Conservation (phyloP, 257 asterid genomes). For the Nicotiana benthamiana region DNA sequence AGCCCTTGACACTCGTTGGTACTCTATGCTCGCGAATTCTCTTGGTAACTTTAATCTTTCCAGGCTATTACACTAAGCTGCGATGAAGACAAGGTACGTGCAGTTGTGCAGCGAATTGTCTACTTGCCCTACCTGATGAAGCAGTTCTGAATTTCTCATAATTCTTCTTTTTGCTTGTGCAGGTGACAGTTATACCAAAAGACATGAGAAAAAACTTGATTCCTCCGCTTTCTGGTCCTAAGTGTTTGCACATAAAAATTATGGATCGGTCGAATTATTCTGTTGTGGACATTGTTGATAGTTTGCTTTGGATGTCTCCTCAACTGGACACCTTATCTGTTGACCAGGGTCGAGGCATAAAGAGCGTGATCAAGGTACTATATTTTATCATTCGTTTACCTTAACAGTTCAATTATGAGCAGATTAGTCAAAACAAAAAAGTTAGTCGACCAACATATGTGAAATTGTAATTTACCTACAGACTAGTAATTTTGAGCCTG, state of each 20-base stretch:
- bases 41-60: constrained; percentile 7
- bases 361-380: background rate
- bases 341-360: background rate
- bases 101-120: background rate
- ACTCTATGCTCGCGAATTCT: background rate
- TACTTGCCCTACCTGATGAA: background rate
- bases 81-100: background rate
- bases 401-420: background rate
- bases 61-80: background rate
- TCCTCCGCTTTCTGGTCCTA: background rate
- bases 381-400: background rate
- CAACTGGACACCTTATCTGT: background rate
- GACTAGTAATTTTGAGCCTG: background rate
- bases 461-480: background rate
- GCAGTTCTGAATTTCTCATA: background rate
- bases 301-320: constrained; percentile 6
- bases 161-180: background rate
- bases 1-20: background rate
- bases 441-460: background rate
- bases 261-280: background rate
- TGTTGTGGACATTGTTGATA: background rate
- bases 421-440: background rate
- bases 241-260: background rate
- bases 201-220: background rate
- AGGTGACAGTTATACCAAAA: background rate